Percentiles rank a stretch among this genome's conserved stretches.
phyloP scores from a whole-genome alignment of 2,329 filamentous ascomycete species.

The Boeremia exigua region DNA sequence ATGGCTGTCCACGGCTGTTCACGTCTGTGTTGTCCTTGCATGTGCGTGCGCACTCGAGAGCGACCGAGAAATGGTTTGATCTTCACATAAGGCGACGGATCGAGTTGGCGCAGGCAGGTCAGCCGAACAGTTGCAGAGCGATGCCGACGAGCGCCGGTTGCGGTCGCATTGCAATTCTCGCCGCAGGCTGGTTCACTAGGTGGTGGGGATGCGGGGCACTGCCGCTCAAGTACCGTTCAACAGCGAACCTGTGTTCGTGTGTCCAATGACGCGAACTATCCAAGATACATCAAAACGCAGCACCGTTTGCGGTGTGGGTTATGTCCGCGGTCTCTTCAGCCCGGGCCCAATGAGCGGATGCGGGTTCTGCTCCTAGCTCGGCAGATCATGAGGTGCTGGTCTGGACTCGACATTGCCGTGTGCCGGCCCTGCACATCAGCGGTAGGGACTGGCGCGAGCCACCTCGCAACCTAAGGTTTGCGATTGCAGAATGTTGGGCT shows the following conservation, averaged over 20 bases:
- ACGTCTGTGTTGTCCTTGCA: slow-evolving; percentile 16
- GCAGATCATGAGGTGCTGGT: slow-evolving; percentile 6
- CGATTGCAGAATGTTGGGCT: background rate
- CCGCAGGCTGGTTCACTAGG: background rate
- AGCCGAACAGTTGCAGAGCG: background rate
- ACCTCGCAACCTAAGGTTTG: slow-evolving; percentile 3
- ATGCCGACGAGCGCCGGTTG: background rate
- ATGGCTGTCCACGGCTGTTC: slow-evolving; percentile 1
- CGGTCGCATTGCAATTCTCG: background rate
- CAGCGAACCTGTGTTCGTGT: no score
- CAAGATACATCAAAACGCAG: no score
- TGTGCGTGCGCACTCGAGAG: slow-evolving; percentile 5
- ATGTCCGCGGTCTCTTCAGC: background rate
- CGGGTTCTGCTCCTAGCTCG: slow-evolving; percentile 5
- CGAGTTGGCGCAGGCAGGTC: background rate
- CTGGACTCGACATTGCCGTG: slow-evolving; percentile 8
- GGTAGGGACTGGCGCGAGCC: slow-evolving; percentile 9
- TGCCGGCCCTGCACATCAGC: slow-evolving; percentile 17
- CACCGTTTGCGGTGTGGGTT: background rate
- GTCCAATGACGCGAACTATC: background rate
- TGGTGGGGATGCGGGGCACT: background rate
- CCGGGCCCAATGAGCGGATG: background rate
- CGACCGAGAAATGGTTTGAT: background rate
- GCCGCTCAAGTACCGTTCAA: background rate
- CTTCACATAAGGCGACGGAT: background rate